These are phyloP conservation scores for Aspergillus aculeatus DNA, from an alignment of 2,329 filamentous ascomycete species.

Conservation along the genomic window DNA sequence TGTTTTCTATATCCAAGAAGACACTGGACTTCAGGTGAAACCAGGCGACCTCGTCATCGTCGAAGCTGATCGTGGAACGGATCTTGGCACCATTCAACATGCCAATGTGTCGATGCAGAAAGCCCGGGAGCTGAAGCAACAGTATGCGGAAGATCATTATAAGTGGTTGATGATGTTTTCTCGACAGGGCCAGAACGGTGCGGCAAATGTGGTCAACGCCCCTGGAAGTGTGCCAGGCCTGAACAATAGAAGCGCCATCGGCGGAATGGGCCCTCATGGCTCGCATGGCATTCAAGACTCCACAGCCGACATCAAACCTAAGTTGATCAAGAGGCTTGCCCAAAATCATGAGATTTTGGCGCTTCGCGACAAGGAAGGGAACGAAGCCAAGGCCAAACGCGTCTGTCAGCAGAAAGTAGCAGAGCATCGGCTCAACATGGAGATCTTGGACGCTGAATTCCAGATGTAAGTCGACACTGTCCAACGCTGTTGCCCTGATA, in stretches of 20 bases:
- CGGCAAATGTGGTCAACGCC: constrained; percentile 40
- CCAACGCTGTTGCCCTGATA: not conserved
- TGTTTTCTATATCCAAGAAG: constrained; percentile 95
- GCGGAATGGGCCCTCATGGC: constrained; percentile 73
- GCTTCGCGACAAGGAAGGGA: constrained; percentile 91
- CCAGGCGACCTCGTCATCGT: constrained; percentile 94
- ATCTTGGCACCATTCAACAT: constrained; percentile 87
- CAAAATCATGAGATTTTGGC: constrained; percentile 86
- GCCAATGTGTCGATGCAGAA: constrained; percentile 85
- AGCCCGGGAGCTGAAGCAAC: constrained; percentile 84
- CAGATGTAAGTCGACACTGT: constrained; percentile 73
- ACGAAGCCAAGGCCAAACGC: constrained; percentile 95
- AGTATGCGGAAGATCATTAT: constrained; percentile 93
- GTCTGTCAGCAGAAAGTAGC: constrained; percentile 95
- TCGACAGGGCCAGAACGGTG: constrained; percentile 60
- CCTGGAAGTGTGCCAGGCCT: constrained; percentile 62
- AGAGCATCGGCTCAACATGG: constrained; percentile 94
- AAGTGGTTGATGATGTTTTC: constrained; percentile 99
- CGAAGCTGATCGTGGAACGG: constrained; percentile 92
- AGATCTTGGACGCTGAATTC: constrained; percentile 97
- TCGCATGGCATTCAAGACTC: constrained; percentile 73
- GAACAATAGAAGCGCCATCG: constrained; percentile 67
- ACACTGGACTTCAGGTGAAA: constrained; percentile 86
- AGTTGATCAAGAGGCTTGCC: constrained; percentile 93
- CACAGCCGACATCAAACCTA: constrained; percentile 80